Evolutionary conservation across 2,329 filamentous ascomycete species (phyloP).

Genomic region (Pseudogymnoascus sp.): DNA sequence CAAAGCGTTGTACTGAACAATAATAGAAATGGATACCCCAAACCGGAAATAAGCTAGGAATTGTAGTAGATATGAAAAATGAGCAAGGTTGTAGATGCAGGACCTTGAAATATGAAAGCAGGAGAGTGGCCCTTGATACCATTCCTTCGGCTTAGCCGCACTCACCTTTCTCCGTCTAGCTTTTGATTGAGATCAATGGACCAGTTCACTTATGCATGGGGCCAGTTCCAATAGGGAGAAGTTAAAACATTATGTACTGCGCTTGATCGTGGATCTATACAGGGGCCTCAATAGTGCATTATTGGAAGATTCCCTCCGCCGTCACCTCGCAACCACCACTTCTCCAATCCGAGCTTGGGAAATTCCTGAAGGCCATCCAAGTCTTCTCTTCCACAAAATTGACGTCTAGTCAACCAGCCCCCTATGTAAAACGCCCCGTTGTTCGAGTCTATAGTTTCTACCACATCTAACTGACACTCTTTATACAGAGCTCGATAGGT

Average conservation of each 20-base stretch:
- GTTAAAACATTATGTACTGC: neutral
- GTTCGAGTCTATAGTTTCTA: neutral
- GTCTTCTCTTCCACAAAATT: neutral
- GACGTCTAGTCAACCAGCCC: neutral
- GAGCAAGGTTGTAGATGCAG: neutral
- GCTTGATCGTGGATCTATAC: neutral
- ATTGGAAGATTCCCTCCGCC: neutral
- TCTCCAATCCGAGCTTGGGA: neutral
- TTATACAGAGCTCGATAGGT: neutral
- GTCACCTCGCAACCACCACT: neutral
- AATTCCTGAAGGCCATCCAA: neutral
- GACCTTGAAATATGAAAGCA: neutral
- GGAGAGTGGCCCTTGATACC: neutral
- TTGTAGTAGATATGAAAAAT: too few species aligned
- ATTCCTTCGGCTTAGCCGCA: neutral
- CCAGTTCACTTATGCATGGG: neutral
- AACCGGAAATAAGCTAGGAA: too few species aligned
- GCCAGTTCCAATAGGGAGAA: neutral
- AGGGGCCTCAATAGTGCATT: neutral
- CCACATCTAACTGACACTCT: neutral
- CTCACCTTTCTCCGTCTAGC: too few species aligned
- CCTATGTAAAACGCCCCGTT: neutral
- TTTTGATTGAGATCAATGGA: neutral
- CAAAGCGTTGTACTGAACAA: neutral
- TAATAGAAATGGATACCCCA: neutral